phyloP scores from a whole-genome alignment of 495 filamentous ascomycete species.

The Talaromyces ruber region DNA sequence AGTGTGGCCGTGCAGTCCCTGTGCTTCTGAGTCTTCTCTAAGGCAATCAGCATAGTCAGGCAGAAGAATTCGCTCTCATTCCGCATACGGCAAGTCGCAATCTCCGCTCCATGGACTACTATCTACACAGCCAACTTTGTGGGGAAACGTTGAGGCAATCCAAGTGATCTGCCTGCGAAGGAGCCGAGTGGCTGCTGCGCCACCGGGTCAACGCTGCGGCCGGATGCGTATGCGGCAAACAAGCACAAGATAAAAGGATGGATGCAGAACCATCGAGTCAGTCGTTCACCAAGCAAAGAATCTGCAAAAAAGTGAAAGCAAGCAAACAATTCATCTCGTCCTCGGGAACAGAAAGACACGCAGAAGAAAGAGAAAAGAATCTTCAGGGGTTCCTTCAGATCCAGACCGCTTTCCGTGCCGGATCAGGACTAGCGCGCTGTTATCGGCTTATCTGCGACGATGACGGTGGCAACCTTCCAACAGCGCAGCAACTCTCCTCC shows the following conservation, averaged over 20 bases:
- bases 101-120: background rate
- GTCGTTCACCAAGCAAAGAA: background rate
- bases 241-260: background rate
- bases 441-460: background rate
- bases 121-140: background rate
- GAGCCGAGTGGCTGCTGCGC: background rate
- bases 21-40: background rate
- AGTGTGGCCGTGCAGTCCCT: background rate
- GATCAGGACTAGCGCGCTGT: background rate
- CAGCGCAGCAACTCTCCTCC: background rate
- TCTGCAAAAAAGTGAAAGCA: background rate
- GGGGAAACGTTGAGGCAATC: background rate
- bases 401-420: background rate
- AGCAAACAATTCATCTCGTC: background rate
- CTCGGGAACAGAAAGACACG: background rate
- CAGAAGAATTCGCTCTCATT: background rate
- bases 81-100: background rate
- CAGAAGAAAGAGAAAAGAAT: background rate
- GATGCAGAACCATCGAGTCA: background rate
- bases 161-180: background rate
- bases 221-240: background rate
- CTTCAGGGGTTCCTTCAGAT: background rate
- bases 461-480: constrained; percentile 5
- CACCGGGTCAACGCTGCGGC: background rate
- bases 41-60: background rate